phyloP scores from a whole-genome alignment of 2,329 filamentous ascomycete species.

The Neophaeococcomyces mojaviensis region DNA sequence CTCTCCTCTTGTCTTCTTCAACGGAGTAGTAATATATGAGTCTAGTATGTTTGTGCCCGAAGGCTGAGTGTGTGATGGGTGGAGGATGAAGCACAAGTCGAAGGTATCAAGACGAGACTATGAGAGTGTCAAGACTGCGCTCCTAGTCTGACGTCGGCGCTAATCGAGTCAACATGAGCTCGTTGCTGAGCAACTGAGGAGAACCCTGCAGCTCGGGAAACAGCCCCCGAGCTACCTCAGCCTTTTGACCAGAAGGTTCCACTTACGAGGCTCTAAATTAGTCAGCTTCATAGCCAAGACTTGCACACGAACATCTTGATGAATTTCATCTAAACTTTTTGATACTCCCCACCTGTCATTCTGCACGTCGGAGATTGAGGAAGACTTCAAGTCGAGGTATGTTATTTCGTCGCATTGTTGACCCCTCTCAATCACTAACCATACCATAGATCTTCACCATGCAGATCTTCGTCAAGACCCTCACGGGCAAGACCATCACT shows the following conservation, averaged over 20 bases:
- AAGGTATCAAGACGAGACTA: conserved; percentile 6
- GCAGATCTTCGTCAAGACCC: conserved; percentile 54
- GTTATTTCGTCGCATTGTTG: conserved; percentile 19
- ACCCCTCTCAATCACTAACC: background rate
- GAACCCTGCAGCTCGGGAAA: too few species aligned
- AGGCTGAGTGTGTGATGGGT: conserved; percentile 5
- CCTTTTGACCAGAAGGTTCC: too few species aligned
- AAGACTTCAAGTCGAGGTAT: conserved; percentile 56
- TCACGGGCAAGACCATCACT: conserved; percentile 99
- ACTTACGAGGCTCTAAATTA: too few species aligned
- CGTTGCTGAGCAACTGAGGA: background rate
- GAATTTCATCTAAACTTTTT: background rate
- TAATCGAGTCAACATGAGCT: background rate
- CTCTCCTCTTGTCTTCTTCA: conserved; percentile 3
- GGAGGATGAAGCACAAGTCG: conserved; percentile 8
- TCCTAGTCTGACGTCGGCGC: background rate
- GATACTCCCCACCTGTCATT: conserved; percentile 3
- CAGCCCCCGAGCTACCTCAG: too few species aligned
- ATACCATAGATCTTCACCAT: conserved; percentile 36
- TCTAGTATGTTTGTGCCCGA: conserved; percentile 4
- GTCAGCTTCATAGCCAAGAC: background rate
- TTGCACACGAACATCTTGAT: background rate
- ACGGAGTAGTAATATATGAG: background rate
- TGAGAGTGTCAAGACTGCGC: background rate
- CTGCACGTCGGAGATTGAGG: conserved; percentile 45